Evolutionary conservation across 2,329 filamentous ascomycete species (phyloP), one percentile per base, ranked within the genome.

Genomic region (Trichoderma lentiforme): DNA sequence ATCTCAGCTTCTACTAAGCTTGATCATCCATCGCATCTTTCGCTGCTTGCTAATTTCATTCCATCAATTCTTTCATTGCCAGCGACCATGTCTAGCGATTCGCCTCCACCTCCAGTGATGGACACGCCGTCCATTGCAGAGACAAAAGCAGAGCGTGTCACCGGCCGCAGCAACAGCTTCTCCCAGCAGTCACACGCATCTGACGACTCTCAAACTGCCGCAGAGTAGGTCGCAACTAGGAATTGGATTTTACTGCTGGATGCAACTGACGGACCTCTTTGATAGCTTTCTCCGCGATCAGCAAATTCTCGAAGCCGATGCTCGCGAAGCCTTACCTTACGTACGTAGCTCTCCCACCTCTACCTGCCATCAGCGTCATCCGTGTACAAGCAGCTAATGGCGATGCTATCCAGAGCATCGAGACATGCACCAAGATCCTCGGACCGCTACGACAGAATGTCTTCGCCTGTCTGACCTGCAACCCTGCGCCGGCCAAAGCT

Each of bases 381-480:
- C 79, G 72, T 47, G 12, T n/a, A 18, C 11, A 56, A 51, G 12
- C 70, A 57, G n/a, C 78, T 80, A 7, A 80, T 70, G 15, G 26
- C 32, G 6, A 12, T 36, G 15, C 24, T n/a, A 3, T 21, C 0
- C 75, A 97, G 93, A 95, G 96, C 82, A 98, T 98, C 80, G 93
- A 97, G 77, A 91, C 91, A 61, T 99, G 96, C 83, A 98, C 96
- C 62, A 92, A 94, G 76, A 90, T 92, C n/a, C 90, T 98, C 32
- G 96, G 96, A 0, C 88, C 94, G 8, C 86, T 99, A 18, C 92
- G 94, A 68, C 96, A 99, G 81, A 92, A 87, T 60, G 88, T 98
- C 24, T 99, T 97, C 78, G 93, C 96, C 57, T 99, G 96, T 77
- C 83, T 98, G 60, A 98, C 95, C 12, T 99, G 96, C 85, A 97